Evolutionary conservation across 192 early-diverging fungal genomes (phyloP).

Genomic region (Linnemannia zychae): DNA sequence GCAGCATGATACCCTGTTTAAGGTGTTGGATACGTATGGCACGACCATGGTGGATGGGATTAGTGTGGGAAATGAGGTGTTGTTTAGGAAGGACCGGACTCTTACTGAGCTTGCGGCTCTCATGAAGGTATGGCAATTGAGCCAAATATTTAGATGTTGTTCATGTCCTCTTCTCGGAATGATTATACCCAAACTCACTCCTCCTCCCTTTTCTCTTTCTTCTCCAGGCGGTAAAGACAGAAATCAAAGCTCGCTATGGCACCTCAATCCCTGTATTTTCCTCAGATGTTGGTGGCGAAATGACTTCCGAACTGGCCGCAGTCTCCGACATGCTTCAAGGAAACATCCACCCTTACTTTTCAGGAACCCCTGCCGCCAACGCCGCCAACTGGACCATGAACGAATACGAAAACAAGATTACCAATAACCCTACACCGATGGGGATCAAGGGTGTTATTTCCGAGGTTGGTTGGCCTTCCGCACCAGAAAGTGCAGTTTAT

Average conservation of each 20-base stretch:
- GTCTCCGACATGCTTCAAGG: slow-evolving; percentile 69
- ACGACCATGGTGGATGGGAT: slow-evolving; percentile 48
- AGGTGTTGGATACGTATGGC: slow-evolving; percentile 42
- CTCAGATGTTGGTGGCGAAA: slow-evolving; percentile 38
- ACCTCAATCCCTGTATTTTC: slow-evolving; percentile 31
- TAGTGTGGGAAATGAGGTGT: slow-evolving; percentile 59
- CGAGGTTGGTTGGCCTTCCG: slow-evolving; percentile 76
- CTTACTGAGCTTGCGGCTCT: slow-evolving; percentile 6
- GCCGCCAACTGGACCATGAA: slow-evolving; percentile 65
- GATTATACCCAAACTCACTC: background rate
- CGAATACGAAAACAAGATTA: slow-evolving; percentile 58
- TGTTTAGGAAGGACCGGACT: slow-evolving; percentile 44
- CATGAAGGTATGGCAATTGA: background rate
- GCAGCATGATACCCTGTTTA: slow-evolving; percentile 48
- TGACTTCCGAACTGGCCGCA: slow-evolving; percentile 41
- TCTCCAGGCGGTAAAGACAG: slow-evolving; percentile 8
- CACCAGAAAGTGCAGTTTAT: slow-evolving; percentile 13
- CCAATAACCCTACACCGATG: slow-evolving; percentile 37
- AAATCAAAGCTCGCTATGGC: slow-evolving; percentile 19
- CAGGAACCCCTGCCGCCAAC: slow-evolving; percentile 59
- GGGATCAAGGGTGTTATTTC: slow-evolving; percentile 65
- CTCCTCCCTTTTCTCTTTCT: background rate
- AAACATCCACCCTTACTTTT: slow-evolving; percentile 76
- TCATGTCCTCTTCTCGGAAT: background rate
- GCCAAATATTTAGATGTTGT: background rate